Percentiles rank a stretch among this genome's conserved stretches.
These are phyloP conservation scores for Globisporangium megalacanthum DNA, from an alignment of 352 stramenopile species.

Conservation along the genomic window DNA sequence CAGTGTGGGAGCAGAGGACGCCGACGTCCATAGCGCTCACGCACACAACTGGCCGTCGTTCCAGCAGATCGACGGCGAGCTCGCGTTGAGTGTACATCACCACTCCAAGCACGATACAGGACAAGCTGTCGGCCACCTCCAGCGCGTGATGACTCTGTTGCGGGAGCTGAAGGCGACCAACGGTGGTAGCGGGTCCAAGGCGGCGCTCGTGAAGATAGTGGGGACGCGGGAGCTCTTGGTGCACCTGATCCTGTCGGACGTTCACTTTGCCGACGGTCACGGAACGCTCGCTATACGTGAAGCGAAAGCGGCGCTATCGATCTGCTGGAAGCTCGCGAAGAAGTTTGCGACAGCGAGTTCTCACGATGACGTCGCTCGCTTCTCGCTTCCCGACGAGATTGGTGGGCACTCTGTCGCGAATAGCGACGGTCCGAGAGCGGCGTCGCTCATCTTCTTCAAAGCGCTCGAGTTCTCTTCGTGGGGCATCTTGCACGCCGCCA, in stretches of 20 bases:
- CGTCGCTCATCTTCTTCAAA: constrained; percentile 46
- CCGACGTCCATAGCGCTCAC: background rate
- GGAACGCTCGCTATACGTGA: constrained; percentile 37
- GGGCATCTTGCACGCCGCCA: constrained; percentile 54
- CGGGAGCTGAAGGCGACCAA: constrained; percentile 7
- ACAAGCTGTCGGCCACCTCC: constrained; percentile 24
- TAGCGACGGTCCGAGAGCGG: constrained; percentile 6
- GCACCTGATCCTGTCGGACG: constrained; percentile 44
- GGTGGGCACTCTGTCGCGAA: background rate
- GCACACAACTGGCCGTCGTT: constrained; percentile 9
- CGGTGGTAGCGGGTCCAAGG: background rate
- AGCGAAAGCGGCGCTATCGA: constrained; percentile 49
- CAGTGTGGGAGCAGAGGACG: background rate
- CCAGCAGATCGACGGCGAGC: constrained; percentile 29
- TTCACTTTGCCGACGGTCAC: constrained; percentile 44
- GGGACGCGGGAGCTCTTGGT: constrained; percentile 51
- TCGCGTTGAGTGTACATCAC: constrained; percentile 14
- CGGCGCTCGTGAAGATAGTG: constrained; percentile 24
- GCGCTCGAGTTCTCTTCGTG: constrained; percentile 68
- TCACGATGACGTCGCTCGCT: constrained; percentile 14
- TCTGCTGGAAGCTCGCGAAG: constrained; percentile 65
- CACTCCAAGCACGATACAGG: constrained; percentile 5
- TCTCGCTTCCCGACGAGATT: constrained; percentile 40
- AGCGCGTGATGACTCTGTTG: constrained; percentile 6
- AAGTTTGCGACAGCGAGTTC: constrained; percentile 24